Percentiles rank a stretch among this genome's conserved stretches.
Conservation (phyloP, 495 filamentous ascomycete genomes). For the Penicillium ucsense region DNA sequence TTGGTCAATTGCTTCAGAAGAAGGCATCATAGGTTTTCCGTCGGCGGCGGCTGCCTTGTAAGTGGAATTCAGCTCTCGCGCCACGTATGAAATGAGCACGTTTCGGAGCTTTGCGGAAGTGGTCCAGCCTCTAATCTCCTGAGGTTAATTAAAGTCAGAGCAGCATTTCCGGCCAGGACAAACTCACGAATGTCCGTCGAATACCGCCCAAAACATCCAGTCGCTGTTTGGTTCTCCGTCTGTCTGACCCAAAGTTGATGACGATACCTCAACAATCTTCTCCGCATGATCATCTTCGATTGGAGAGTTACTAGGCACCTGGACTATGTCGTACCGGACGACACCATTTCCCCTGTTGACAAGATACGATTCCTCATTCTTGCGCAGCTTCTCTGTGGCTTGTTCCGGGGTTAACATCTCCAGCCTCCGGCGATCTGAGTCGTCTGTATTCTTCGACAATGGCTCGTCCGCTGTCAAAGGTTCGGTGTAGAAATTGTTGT, state of each 20-base stretch:
- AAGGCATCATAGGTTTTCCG: constrained; percentile 43
- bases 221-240: constrained; percentile 56
- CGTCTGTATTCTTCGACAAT: constrained; percentile 75
- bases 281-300: constrained; percentile 98
- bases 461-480: constrained; percentile 72
- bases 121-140: constrained; percentile 72
- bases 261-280: constrained; percentile 85
- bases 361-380: constrained; percentile 82
- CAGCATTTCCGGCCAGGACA: background rate
- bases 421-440: constrained; percentile 68
- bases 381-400: constrained; percentile 78
- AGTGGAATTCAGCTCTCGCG: constrained; percentile 84
- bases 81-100: constrained; percentile 82
- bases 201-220: constrained; percentile 99
- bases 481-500: constrained; percentile 75
- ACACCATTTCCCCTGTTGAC: constrained; percentile 88
- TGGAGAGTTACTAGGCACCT: constrained; percentile 90
- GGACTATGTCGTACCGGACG: constrained; percentile 89
- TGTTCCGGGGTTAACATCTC: constrained; percentile 97
- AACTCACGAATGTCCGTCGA: constrained; percentile 84
- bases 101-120: constrained; percentile 95
- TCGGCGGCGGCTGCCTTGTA: constrained; percentile 70
- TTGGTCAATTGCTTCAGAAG: constrained; percentile 68
- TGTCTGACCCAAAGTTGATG: constrained; percentile 39
- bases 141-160: constrained; percentile 7